A percentile compares a stretch with the other conserved stretches of the same genome.
phyloP scores from a whole-genome alignment of 106 monocot species.

The Agapanthus africanus region DNA sequence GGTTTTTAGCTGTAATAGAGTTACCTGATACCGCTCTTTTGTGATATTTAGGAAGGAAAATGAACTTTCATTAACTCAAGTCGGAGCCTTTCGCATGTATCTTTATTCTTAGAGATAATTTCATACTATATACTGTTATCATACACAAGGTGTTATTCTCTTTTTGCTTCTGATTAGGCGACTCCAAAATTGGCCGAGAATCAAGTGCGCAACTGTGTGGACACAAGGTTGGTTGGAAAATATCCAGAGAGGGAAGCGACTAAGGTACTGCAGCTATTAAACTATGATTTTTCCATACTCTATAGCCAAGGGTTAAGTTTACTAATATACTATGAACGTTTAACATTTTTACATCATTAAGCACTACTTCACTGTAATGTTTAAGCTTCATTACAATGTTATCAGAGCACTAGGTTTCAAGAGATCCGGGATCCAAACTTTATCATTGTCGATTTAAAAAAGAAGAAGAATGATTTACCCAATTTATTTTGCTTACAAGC shows the following conservation, averaged over 20 bases:
- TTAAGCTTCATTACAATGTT: no score
- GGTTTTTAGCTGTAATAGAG: not conserved
- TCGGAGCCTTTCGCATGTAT: not conserved
- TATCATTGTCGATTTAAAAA: no score
- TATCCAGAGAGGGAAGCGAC: not conserved
- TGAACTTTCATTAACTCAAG: no score
- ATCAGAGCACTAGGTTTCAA: not conserved
- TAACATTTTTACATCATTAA: no score
- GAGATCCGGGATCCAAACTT: no score
- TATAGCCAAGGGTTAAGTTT: no score
- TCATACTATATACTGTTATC: not conserved
- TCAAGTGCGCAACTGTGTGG: not conserved
- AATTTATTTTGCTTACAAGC: no score
- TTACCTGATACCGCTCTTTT: not conserved
- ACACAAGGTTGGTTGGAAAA: not conserved
- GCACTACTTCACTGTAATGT: no score
- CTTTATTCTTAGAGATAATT: not conserved
- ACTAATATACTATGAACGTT: no score
- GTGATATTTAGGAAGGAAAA: not conserved
- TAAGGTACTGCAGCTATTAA: not conserved
- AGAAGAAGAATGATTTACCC: no score
- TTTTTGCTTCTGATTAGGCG: not conserved
- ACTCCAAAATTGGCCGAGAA: constrained; percentile 5
- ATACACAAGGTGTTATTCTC: no score
- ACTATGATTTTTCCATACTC: not conserved